phyloP scores from a whole-genome alignment of 441 rosid genomes.

The Syzygium malaccense region DNA sequence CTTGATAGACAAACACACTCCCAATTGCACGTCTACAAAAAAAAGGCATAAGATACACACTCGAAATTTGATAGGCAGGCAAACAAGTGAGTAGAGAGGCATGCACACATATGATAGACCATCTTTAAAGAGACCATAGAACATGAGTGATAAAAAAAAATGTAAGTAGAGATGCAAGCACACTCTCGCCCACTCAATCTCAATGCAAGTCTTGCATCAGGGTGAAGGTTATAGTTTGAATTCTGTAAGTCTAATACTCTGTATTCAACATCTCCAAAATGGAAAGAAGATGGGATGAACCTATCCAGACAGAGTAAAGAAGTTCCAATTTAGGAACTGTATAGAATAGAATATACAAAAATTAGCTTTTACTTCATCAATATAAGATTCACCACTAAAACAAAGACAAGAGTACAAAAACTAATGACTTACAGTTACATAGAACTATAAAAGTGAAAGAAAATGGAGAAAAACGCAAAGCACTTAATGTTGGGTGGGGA shows the following conservation, averaged over 20 bases:
- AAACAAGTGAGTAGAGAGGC: not conserved
- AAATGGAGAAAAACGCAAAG: not conserved
- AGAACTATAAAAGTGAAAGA: not conserved
- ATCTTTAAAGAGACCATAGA: not conserved
- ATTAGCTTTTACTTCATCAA: not conserved
- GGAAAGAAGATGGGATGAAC: not conserved
- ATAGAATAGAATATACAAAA: not conserved
- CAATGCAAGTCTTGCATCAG: not conserved
- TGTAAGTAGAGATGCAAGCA: not conserved
- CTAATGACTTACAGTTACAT: not conserved
- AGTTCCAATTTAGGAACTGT: not conserved
- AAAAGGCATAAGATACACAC: not conserved
- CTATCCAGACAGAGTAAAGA: not conserved
- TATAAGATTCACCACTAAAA: not conserved
- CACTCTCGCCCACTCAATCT: not conserved
- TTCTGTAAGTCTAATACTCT: not conserved
- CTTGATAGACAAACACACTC: not conserved
- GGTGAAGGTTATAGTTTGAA: not conserved
- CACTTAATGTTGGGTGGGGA: not conserved
- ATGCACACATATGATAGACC: not conserved
- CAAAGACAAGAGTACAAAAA: not conserved
- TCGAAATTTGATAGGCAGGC: not conserved
- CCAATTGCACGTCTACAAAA: not conserved
- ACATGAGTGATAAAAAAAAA: not conserved
- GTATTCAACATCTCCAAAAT: not conserved